These are phyloP conservation scores for Aspergillus transmontanensis DNA, from an alignment of 2,329 filamentous ascomycete genomes.

Conservation along the genomic window DNA sequence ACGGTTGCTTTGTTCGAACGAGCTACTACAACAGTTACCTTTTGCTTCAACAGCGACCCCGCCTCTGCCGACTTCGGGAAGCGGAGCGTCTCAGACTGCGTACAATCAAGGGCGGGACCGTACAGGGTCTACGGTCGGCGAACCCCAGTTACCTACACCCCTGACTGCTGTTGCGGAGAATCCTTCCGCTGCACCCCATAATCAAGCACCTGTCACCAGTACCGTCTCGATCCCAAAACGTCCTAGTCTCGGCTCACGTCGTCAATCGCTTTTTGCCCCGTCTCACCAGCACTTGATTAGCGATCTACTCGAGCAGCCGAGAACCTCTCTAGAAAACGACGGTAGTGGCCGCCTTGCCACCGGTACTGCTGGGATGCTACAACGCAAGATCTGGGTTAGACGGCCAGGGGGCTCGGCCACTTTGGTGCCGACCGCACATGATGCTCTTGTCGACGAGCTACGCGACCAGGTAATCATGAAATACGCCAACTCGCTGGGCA, in stretches of 20 bases:
- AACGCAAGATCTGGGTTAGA: constrained; percentile 91
- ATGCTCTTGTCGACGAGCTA: constrained; percentile 92
- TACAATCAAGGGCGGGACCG: constrained; percentile 20
- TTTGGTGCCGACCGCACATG: constrained; percentile 79
- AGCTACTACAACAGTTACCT: constrained; percentile 12
- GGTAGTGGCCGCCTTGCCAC: constrained; percentile 24
- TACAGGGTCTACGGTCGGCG: constrained; percentile 17
- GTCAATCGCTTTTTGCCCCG: constrained; percentile 44
- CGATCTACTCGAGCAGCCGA: constrained; percentile 34
- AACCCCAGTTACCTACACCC: constrained; percentile 28
- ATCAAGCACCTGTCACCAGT: constrained; percentile 12
- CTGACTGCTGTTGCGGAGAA: constrained; percentile 33
- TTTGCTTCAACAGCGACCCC: constrained; percentile 21
- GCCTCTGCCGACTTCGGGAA: constrained; percentile 24
- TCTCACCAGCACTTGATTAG: constrained; percentile 43
- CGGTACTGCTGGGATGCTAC: constrained; percentile 37
- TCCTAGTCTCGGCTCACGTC: constrained; percentile 37
- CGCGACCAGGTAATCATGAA: constrained; percentile 90
- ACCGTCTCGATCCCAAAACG: constrained; percentile 30
- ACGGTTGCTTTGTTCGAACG: constrained; percentile 27
- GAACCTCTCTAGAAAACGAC: constrained; percentile 23
- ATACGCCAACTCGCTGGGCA: constrained; percentile 89
- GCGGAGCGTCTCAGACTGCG: constrained; percentile 24
- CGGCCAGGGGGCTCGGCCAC: constrained; percentile 83
- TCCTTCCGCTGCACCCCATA: constrained; percentile 15